These are phyloP conservation scores for Lagenaria siceraria DNA, from an alignment of 306 rosid species.

Conservation along the genomic window DNA sequence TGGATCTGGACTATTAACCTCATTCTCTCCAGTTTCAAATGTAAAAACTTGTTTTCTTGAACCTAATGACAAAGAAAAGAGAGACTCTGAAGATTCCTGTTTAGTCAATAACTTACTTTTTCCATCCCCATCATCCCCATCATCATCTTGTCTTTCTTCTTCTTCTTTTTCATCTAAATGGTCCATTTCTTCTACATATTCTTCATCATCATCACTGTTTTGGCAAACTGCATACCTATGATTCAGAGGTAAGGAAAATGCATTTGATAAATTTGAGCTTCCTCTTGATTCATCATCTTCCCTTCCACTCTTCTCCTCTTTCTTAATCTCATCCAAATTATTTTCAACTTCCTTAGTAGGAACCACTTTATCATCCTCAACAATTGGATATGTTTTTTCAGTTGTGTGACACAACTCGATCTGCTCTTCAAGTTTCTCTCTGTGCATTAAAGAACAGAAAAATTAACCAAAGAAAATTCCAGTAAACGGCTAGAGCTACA, in stretches of 20 bases:
- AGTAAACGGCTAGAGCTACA: background rate
- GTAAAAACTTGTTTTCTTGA: conserved; percentile 28
- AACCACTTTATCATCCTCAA: conserved; percentile 6
- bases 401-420: conserved; percentile 5
- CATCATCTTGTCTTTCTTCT: background rate
- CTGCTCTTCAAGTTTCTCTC: conserved; percentile 26
- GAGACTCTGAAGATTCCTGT: conserved; percentile 60
- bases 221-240: conserved; percentile 17
- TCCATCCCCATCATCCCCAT: background rate
- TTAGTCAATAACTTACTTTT: background rate
- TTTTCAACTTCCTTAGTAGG: conserved; percentile 9
- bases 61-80: conserved; percentile 53
- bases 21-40: conserved; percentile 33
- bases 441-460: conserved; percentile 9
- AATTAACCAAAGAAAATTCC: background rate
- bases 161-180: conserved; percentile 14
- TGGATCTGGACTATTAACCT: conserved; percentile 42
- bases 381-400: conserved; percentile 15
- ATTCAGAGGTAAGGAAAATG: background rate
- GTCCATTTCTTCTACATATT: background rate
- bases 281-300: conserved; percentile 9
- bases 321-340: conserved; percentile 12
- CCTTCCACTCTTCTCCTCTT: conserved; percentile 7
- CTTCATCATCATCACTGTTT: conserved; percentile 9
- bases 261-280: conserved; percentile 6